Percentiles rank a stretch among this genome's conserved stretches.
phyloP scores from a whole-genome alignment of 176 grass and related monocot genomes.

The Themeda triandra region DNA sequence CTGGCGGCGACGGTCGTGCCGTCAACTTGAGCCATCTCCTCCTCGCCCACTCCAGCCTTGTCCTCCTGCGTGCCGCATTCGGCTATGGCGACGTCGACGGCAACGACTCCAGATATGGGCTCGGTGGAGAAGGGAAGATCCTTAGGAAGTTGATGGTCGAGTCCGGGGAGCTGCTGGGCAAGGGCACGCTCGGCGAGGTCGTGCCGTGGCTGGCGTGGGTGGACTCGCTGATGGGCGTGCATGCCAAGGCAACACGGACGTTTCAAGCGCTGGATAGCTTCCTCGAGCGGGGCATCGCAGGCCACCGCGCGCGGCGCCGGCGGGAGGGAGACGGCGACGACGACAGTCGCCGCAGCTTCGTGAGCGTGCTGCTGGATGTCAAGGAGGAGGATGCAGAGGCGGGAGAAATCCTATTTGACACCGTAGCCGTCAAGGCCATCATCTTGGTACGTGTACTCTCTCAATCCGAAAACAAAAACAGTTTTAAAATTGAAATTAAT shows the following conservation, averaged over 20 bases:
- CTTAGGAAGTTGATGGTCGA: slow-evolving; percentile 28
- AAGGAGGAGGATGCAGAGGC: background rate
- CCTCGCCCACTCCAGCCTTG: too few species aligned
- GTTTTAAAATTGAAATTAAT: too few species aligned
- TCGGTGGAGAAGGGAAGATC: too few species aligned
- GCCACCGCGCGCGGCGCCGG: background rate
- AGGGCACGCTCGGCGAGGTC: background rate
- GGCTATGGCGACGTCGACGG: slow-evolving; percentile 1
- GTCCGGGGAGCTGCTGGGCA: slow-evolving; percentile 35
- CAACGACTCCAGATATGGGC: too few species aligned
- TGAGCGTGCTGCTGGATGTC: slow-evolving; percentile 15
- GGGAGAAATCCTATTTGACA: background rate
- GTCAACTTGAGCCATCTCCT: too few species aligned
- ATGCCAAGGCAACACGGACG: slow-evolving; percentile 27
- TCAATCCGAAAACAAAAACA: too few species aligned
- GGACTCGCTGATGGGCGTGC: background rate
- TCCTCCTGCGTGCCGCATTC: background rate
- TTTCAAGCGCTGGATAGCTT: slow-evolving; percentile 6
- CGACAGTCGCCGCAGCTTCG: background rate
- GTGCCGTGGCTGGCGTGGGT: background rate
- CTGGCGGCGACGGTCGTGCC: too few species aligned
- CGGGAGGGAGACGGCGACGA: background rate
- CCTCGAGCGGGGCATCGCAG: slow-evolving; percentile 27
- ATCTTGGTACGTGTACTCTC: background rate
- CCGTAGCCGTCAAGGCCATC: slow-evolving; percentile 27